phyloP scores from a whole-genome alignment of 768 basidiomycete species.

The Tylopilus vinaceipallidus region DNA sequence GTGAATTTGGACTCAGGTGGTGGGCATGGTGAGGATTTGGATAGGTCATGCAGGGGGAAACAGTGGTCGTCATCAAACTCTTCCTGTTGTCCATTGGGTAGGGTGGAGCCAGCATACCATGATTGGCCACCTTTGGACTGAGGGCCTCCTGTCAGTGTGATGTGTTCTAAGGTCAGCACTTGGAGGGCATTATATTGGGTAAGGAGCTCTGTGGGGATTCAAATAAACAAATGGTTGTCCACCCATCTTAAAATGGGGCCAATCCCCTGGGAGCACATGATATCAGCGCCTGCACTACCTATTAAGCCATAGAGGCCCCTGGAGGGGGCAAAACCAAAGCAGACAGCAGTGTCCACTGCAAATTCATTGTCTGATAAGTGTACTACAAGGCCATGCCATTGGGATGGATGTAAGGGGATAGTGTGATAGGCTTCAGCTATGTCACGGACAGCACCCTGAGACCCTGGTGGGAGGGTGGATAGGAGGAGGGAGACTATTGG shows the following conservation, averaged over 20 bases:
- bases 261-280: background rate
- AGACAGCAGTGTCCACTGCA: background rate
- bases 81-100: background rate
- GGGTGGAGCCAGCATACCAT: background rate
- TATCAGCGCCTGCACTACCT: slow-evolving; percentile 2
- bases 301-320: background rate
- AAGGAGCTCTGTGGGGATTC: background rate
- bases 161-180: background rate
- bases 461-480: background rate
- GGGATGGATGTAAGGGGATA: slow-evolving; percentile 27
- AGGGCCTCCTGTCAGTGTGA: background rate
- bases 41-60: background rate
- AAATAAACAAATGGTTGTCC: slow-evolving; percentile 7
- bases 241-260: slow-evolving; percentile 3
- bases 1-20: too few relatives aligned
- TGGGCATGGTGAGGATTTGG: too few relatives aligned
- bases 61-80: background rate
- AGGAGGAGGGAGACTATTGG: background rate
- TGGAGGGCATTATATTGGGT: too few relatives aligned
- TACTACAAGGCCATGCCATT: slow-evolving; percentile 28
- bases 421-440: slow-evolving; percentile 7
- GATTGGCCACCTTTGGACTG: background rate
- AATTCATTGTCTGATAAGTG: background rate
- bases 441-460: background rate
- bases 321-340: background rate